Percentiles rank a stretch among this genome's conserved stretches.
These are phyloP conservation scores for Aspergillus sp. DNA, from an alignment of 2,329 filamentous ascomycete genomes.

Conservation along the genomic window DNA sequence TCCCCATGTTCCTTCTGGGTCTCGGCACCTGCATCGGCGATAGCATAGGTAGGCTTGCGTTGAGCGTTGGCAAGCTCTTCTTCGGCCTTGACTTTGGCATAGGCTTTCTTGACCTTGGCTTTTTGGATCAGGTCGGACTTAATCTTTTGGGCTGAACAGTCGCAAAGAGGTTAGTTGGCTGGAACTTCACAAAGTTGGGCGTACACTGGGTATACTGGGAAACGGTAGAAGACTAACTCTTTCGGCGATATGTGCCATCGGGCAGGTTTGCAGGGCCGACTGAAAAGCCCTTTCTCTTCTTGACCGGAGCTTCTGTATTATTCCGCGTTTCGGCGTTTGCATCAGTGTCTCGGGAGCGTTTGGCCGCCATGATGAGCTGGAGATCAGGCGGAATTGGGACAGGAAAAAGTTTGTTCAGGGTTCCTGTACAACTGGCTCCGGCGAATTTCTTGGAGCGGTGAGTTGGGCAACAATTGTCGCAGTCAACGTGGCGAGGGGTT, in stretches of 20 bases:
- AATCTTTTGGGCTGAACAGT: slow-evolving; percentile 71
- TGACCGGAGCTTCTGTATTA: slow-evolving; percentile 33
- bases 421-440: neutral
- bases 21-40: slow-evolving; percentile 25
- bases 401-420: neutral
- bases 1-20: slow-evolving; percentile 16
- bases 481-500: slow-evolving; percentile 6
- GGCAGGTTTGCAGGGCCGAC: slow-evolving; percentile 89
- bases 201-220: neutral
- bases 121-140: slow-evolving; percentile 87
- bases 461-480: slow-evolving; percentile 11
- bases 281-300: slow-evolving; percentile 71
- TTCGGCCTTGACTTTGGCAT: slow-evolving; percentile 77
- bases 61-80: slow-evolving; percentile 45
- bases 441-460: neutral
- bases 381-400: neutral
- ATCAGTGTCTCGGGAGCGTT: slow-evolving; percentile 54
- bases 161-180: slow-evolving; percentile 5
- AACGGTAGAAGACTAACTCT: slow-evolving; percentile 50
- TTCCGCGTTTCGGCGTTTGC: slow-evolving; percentile 48
- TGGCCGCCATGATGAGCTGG: slow-evolving; percentile 55
- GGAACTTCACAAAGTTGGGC: neutral
- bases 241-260: slow-evolving; percentile 83
- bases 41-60: slow-evolving; percentile 34
- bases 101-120: slow-evolving; percentile 89